phyloP scores from a whole-genome alignment of 2,329 filamentous ascomycete species.

The Exophiala aquamarina region DNA sequence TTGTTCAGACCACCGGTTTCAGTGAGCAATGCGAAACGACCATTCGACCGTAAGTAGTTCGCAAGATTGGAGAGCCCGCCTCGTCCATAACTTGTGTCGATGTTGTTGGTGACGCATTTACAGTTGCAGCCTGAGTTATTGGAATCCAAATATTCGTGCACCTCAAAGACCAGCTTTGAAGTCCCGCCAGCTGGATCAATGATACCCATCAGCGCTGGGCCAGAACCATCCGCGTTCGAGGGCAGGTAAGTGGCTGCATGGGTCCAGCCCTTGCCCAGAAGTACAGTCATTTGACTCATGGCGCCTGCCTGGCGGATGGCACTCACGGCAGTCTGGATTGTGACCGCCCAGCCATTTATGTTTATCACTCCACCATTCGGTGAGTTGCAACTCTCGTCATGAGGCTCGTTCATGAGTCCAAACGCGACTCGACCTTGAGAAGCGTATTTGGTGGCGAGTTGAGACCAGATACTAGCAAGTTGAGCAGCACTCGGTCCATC shows the following conservation, averaged over 20 bases:
- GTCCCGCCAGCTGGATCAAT: constrained; percentile 61
- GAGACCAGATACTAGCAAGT: constrained; percentile 59
- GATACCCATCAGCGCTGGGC: constrained; percentile 52
- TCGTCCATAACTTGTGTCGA: constrained; percentile 33
- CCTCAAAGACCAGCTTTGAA: constrained; percentile 57
- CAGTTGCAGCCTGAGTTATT: constrained; percentile 56
- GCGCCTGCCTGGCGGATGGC: constrained; percentile 67
- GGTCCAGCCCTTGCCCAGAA: constrained; percentile 60
- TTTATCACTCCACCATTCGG: constrained; percentile 39
- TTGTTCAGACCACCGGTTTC: constrained; percentile 49
- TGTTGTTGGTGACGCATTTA: constrained; percentile 56
- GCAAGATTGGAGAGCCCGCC: constrained; percentile 46
- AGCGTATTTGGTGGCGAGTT: constrained; percentile 60
- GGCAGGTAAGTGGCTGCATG: constrained; percentile 49
- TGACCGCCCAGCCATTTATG: constrained; percentile 58
- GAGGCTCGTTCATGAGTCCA: constrained; percentile 70
- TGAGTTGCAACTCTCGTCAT: constrained; percentile 41
- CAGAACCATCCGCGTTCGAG: constrained; percentile 45
- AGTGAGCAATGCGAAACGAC: constrained; percentile 51
- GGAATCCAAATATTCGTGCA: constrained; percentile 62
- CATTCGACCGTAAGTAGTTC: constrained; percentile 48
- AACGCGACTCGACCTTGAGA: constrained; percentile 57
- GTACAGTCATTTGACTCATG: constrained; percentile 61
- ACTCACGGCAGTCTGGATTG: constrained; percentile 62
- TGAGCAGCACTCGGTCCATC: constrained; percentile 61